These are phyloP conservation scores for Amphibolis antarctica DNA, from an alignment of 106 monocot genomes.

Conservation along the genomic window DNA sequence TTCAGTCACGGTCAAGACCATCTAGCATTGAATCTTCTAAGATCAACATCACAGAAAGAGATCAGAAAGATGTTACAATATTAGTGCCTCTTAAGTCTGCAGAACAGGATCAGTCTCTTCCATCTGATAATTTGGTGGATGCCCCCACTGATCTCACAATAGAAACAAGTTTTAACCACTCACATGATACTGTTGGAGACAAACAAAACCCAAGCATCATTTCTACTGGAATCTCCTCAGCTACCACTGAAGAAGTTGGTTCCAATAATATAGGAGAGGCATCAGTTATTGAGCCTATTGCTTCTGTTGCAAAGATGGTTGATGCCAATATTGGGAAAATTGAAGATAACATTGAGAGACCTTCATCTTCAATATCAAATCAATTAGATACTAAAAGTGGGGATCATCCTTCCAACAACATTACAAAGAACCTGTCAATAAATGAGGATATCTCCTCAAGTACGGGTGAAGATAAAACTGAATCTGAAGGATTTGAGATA, in stretches of 20 bases:
- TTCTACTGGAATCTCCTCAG: conserved; percentile 12
- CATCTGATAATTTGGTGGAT: conserved; percentile 13
- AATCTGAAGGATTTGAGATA: conserved; percentile 24
- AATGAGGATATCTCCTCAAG: conserved; percentile 14
- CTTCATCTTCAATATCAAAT: conserved; percentile 9
- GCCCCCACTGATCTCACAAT: conserved; percentile 2
- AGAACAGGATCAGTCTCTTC: conserved; percentile 26
- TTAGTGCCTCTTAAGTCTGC: conserved; percentile 9
- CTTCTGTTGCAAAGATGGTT: conserved; percentile 12
- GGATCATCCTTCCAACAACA: conserved; percentile 14
- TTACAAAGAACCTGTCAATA: conserved; percentile 14
- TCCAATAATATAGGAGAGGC: conserved; percentile 8
- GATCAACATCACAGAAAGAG: conserved; percentile 8
- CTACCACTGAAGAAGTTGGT: conserved; percentile 15
- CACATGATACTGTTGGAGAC: background rate
- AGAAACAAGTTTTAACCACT: conserved; percentile 12
- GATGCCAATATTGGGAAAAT: conserved; percentile 3
- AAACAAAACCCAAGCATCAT: conserved; percentile 7
- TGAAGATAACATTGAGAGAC: conserved; percentile 16
- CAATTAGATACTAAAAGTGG: conserved; percentile 13
- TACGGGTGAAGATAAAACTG: conserved; percentile 18
- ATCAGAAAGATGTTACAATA: conserved; percentile 19
- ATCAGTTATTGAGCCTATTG: conserved; percentile 15
- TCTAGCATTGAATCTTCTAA: conserved; percentile 14
- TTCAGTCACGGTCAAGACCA: conserved; percentile 28